Conservation (phyloP, 805 yeast genomes). For the Zygoascus biomembranicola region DNA sequence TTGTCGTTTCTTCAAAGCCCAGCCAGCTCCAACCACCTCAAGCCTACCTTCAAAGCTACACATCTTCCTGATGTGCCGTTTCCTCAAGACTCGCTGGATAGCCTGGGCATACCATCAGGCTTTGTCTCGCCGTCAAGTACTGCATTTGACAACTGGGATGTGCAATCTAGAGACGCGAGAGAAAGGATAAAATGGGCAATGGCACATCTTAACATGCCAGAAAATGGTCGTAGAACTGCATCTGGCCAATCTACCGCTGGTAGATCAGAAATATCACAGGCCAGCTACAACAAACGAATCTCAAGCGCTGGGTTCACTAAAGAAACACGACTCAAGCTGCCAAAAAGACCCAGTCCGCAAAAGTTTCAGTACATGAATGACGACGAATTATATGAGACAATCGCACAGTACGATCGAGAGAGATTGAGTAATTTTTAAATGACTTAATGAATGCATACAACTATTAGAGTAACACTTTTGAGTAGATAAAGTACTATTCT, state of each 20-base stretch:
- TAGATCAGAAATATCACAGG: neutral
- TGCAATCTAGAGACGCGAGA: conserved; percentile 9
- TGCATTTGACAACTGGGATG: conserved; percentile 16
- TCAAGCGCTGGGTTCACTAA: conserved; percentile 15
- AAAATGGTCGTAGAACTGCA: neutral
- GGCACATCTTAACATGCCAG: conserved; percentile 7
- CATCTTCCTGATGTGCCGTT: neutral
- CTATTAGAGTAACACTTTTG: no score
- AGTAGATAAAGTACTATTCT: no score
- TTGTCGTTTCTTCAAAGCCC: conserved; percentile 1
- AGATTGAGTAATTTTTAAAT: conserved; percentile 5
- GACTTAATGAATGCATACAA: neutral
- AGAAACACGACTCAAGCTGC: conserved; percentile 3
- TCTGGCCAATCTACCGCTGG: neutral
- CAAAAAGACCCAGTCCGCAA: neutral
- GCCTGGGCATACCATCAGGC: neutral
- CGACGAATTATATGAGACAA: neutral
- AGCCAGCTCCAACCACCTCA: neutral
- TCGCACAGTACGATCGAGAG: conserved; percentile 14
- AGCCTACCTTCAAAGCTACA: neutral
- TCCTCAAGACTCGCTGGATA: neutral
- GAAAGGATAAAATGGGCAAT: conserved; percentile 12
- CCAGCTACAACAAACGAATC: conserved; percentile 5
- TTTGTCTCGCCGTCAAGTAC: neutral
- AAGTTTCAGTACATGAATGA: neutral